A percentile compares a stretch with the other conserved stretches of the same genome.
Evolutionary conservation across 179 eudicot species (phyloP).

Genomic region (Amaranthus tricolor): DNA sequence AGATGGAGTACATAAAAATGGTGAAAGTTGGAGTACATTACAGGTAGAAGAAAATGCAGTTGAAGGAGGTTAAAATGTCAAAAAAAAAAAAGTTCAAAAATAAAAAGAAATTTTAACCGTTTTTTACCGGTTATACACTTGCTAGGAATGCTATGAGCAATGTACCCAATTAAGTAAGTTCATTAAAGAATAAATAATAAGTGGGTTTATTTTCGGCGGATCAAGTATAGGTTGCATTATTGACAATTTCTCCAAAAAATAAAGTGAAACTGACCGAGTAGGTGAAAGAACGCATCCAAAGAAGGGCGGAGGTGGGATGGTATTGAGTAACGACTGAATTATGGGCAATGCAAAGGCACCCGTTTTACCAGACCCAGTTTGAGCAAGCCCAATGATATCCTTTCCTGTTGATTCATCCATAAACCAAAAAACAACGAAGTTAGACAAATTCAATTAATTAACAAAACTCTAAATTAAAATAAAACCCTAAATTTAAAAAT

Average conservation of each 20-base stretch:
- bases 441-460: background rate
- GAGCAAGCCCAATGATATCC: constrained; percentile 93
- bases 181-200: too few relatives aligned
- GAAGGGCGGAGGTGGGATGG: constrained; percentile 52
- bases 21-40: too few relatives aligned
- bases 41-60: too few relatives aligned
- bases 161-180: too few relatives aligned
- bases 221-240: too few relatives aligned
- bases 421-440: constrained; percentile 5
- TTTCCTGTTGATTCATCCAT: constrained; percentile 40
- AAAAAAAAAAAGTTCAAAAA: too few relatives aligned
- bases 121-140: too few relatives aligned
- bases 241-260: background rate
- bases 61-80: too few relatives aligned
- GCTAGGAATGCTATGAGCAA: too few relatives aligned
- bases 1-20: too few relatives aligned
- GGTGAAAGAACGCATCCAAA: constrained; percentile 91
- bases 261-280: constrained; percentile 46
- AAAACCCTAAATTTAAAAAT: background rate
- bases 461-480: background rate
- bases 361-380: constrained; percentile 98
- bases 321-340: constrained; percentile 64
- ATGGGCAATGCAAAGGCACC: constrained; percentile 95
- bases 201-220: too few relatives aligned
- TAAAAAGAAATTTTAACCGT: too few relatives aligned